Conservation (phyloP, 2,329 filamentous ascomycete genomes). For the Beauveria sp. region DNA sequence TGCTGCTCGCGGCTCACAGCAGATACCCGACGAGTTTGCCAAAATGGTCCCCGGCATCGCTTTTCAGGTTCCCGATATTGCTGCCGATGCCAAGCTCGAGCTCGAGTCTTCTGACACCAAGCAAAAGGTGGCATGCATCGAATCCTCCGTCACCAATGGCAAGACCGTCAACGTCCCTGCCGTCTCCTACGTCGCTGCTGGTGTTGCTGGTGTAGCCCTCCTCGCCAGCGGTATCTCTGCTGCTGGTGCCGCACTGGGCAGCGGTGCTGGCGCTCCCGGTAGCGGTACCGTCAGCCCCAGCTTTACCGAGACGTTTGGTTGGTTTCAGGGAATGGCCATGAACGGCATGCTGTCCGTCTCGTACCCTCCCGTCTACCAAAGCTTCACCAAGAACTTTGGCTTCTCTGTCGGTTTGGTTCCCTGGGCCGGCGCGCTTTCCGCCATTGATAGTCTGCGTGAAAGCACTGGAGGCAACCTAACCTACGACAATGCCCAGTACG, state of each 20-base stretch:
- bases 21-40: constrained; percentile 64
- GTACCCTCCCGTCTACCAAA: constrained; percentile 80
- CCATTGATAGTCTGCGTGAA: constrained; percentile 77
- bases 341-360: constrained; percentile 93
- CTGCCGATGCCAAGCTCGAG: constrained; percentile 73
- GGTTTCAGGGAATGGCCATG: constrained; percentile 90
- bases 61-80: constrained; percentile 83
- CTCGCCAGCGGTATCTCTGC: constrained; percentile 66
- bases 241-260: constrained; percentile 49
- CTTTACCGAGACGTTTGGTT: constrained; percentile 77
- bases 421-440: constrained; percentile 70
- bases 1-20: constrained; percentile 60
- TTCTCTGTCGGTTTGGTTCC: constrained; percentile 82
- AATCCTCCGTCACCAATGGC: constrained; percentile 76
- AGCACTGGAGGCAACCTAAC: constrained; percentile 83
- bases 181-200: constrained; percentile 76
- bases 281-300: constrained; percentile 66
- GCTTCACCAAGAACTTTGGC: constrained; percentile 86
- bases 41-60: constrained; percentile 78
- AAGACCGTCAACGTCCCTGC: constrained; percentile 69
- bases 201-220: constrained; percentile 78
- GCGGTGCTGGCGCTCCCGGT: constrained; percentile 50
- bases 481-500: constrained; percentile 63
- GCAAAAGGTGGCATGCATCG: constrained; percentile 69
- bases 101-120: constrained; percentile 55